Conservation (phyloP, 1,284 basidiomycete genomes). For the Puccinia triticina region DNA sequence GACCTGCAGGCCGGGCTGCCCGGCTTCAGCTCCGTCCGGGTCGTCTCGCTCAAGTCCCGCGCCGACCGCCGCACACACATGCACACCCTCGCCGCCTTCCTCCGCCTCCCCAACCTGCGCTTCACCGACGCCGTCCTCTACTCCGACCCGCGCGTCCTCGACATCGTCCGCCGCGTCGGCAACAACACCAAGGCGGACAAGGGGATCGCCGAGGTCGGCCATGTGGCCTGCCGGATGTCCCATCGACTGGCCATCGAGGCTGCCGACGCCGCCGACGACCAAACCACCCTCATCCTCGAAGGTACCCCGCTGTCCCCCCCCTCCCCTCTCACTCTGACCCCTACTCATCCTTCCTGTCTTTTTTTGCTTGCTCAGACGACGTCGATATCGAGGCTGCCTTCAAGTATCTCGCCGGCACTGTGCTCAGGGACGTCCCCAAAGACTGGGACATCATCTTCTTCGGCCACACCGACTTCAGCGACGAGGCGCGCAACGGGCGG, state of each 20-base stretch:
- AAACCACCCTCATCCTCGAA: constrained; percentile 46
- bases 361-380: too few species aligned
- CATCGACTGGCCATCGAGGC: constrained; percentile 46
- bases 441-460: constrained; percentile 51
- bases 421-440: constrained; percentile 42
- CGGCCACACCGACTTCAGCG: constrained; percentile 49
- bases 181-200: constrained; percentile 50
- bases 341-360: not conserved
- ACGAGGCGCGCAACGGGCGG: constrained; percentile 38
- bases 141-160: constrained; percentile 31
- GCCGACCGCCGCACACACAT: constrained; percentile 42
- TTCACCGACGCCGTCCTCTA: constrained; percentile 45
- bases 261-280: constrained; percentile 38
- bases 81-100: constrained; percentile 13
- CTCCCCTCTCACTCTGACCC: not conserved
- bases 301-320: constrained; percentile 4
- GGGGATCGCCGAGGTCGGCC: constrained; percentile 40
- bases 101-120: constrained; percentile 18
- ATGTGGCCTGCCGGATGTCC: constrained; percentile 48
- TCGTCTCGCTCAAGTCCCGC: constrained; percentile 40
- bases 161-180: constrained; percentile 42
- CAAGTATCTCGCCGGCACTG: constrained; percentile 39
- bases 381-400: constrained; percentile 50
- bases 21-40: constrained; percentile 33
- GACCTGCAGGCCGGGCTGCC: constrained; percentile 18